Base-by-base conservation (phyloP, 2,329 filamentous ascomycete species). In the Pseudogymnoascus verrucosus region DNA sequence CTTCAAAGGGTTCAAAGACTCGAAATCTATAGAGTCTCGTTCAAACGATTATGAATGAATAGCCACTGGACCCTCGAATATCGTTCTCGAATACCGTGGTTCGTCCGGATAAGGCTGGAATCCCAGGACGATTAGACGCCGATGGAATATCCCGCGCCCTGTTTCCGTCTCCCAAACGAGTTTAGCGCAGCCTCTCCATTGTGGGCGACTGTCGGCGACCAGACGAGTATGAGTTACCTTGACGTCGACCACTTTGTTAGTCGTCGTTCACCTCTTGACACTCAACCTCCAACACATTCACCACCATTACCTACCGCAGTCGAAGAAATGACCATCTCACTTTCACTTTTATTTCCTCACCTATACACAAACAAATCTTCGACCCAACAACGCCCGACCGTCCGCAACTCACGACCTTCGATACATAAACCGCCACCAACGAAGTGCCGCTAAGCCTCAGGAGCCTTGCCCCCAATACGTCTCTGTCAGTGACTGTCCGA, bases 401-500 rank as follows among this genome's bases (percentile, higher is more conserved):
- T 19, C 19, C 19, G 59, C 34, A 34, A 61, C 39, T 21, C 59
- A 42, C 59, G 40, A 42, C 37, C 37, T n/a, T 40, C 57, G 10
- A 39, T 40, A 60, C 59, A 61, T 61, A 61, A 61, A 42, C 59
- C 59, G 37, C 59, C 59, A 42, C 59, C 59, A 61, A 39, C 59
- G 6, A 61, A 61, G 57, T 39, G 57, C 23, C 19, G 59, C 34
- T 61, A 37, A 39, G 34, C 54, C 62, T 63, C 62, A 63, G 39
- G 59, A 64, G 57, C 62, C 37, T 65, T 54, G 28, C 8, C 51
- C 11, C 51, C 63, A 40, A 65, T 64, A 64, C 63, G 69, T 71
- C 67, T 68, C 72, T 66, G 19, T 70, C 67, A 70, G 68, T 34
- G 26, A n/a, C 51, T 57, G 31, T 28, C 19, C 28, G n/a, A 16